phyloP scores from a whole-genome alignment of 352 stramenopile species.

The Pythium phragmitis region DNA sequence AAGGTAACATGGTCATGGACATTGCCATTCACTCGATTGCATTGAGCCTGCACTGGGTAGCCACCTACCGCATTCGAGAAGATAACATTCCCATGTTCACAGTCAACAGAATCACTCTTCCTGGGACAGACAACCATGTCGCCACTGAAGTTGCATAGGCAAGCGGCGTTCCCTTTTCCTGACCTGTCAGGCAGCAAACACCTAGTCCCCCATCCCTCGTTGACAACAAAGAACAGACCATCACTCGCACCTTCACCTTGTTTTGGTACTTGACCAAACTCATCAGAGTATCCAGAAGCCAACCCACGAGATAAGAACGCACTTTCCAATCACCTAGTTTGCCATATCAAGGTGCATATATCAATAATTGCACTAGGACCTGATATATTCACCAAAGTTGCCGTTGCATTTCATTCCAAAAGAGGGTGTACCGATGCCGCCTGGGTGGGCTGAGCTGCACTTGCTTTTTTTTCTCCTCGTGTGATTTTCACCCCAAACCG shows the following conservation, averaged over 20 bases:
- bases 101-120: background rate
- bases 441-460: slow-evolving; percentile 3
- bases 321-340: background rate
- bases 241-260: slow-evolving; percentile 14
- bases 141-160: slow-evolving; percentile 12
- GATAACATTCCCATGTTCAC: background rate
- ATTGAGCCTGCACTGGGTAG: background rate
- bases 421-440: background rate
- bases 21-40: background rate
- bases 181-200: slow-evolving; percentile 13
- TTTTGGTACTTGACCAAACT: slow-evolving; percentile 6
- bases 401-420: background rate
- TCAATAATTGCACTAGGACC: background rate
- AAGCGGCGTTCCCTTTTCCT: slow-evolving; percentile 15
- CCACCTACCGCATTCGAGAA: background rate
- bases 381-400: slow-evolving; percentile 4
- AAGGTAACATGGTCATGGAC: background rate
- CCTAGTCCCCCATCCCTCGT: slow-evolving; percentile 21
- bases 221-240: slow-evolving; percentile 29
- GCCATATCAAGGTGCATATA: background rate
- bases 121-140: slow-evolving; percentile 9
- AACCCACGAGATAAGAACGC: background rate
- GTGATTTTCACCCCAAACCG: slow-evolving; percentile 20
- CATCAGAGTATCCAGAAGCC: background rate
- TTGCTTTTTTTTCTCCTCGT: slow-evolving; percentile 24